Conservation (phyloP, 768 basidiomycete species). For the Gloeostereum incarnatum region DNA sequence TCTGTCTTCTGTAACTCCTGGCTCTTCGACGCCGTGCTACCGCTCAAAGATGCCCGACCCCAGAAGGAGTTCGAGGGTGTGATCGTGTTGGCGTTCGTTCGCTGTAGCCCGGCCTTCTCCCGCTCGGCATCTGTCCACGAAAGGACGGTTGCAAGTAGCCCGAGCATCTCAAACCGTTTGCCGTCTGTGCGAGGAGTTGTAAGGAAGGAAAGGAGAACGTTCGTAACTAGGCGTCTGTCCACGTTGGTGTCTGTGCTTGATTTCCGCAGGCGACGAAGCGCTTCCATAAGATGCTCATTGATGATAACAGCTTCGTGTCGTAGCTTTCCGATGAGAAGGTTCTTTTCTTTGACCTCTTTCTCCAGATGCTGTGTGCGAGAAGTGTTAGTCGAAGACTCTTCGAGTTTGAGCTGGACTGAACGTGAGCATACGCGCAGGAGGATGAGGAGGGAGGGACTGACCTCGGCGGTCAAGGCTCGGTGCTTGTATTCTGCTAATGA, state of each 20-base stretch:
- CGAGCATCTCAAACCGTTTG: conserved; percentile 96
- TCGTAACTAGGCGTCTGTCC: conserved; percentile 88
- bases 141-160: conserved; percentile 81
- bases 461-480: conserved; percentile 84
- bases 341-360: conserved; percentile 93
- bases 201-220: conserved; percentile 86
- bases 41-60: conserved; percentile 24
- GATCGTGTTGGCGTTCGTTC: conserved; percentile 19
- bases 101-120: conserved; percentile 83
- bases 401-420: conserved; percentile 53
- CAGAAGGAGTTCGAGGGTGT: conserved; percentile 28
- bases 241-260: conserved; percentile 87
- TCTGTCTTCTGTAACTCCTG: conserved; percentile 70
- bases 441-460: conserved; percentile 17
- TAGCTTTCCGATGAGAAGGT: conserved; percentile 86
- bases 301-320: conserved; percentile 96
- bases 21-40: conserved; percentile 27
- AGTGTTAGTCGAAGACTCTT: conserved; percentile 61
- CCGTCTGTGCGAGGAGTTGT: conserved; percentile 84
- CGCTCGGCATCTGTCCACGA: conserved; percentile 88
- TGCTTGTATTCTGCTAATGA: conserved; percentile 87
- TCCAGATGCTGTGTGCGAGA: conserved; percentile 66
- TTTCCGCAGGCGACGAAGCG: conserved; percentile 85
- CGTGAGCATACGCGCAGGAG: neutral
- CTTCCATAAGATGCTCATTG: conserved; percentile 97